Conservation (phyloP, 1,284 basidiomycete species). For the Albatrellus sp. region DNA sequence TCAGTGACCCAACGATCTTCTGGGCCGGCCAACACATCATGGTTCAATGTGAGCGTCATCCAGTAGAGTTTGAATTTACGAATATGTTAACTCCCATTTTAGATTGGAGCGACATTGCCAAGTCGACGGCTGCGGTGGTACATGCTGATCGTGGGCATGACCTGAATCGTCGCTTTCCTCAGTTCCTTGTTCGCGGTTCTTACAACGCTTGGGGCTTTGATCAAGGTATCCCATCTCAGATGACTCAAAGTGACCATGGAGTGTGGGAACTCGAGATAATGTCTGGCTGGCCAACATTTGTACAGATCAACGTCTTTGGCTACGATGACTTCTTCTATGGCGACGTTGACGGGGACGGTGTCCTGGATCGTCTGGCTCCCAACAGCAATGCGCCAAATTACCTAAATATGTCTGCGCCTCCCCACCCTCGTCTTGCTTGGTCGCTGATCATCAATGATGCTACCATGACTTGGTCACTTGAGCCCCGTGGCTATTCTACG, state of each 20-base stretch:
- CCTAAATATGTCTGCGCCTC: slow-evolving; percentile 80
- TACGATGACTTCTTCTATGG: slow-evolving; percentile 88
- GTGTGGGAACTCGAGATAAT: slow-evolving; percentile 76
- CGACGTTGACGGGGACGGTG: slow-evolving; percentile 74
- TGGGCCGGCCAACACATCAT: slow-evolving; percentile 81
- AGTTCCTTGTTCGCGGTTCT: slow-evolving; percentile 73
- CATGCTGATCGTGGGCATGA: slow-evolving; percentile 67
- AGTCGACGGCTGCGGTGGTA: slow-evolving; percentile 53
- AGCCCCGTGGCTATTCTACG: slow-evolving; percentile 70
- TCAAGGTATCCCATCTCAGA: slow-evolving; percentile 57
- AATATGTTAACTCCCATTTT: slow-evolving; percentile 3
- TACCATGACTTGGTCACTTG: slow-evolving; percentile 62
- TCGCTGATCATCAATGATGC: slow-evolving; percentile 68
- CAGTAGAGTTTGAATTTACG: background rate
- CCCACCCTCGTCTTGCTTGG: slow-evolving; percentile 76
- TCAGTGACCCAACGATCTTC: slow-evolving; percentile 45
- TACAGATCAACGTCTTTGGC: slow-evolving; percentile 81
- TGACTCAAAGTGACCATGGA: slow-evolving; percentile 50
- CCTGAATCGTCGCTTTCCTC: slow-evolving; percentile 64
- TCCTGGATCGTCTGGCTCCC: slow-evolving; percentile 81
- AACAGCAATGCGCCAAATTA: slow-evolving; percentile 79
- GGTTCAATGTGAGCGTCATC: slow-evolving; percentile 59
- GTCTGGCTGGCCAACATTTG: slow-evolving; percentile 76
- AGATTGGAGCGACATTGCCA: slow-evolving; percentile 67
- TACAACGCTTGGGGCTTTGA: slow-evolving; percentile 91